Evolutionary conservation across 2,329 filamentous ascomycete genomes (phyloP).

Genomic region (Epicoccum nigrum): DNA sequence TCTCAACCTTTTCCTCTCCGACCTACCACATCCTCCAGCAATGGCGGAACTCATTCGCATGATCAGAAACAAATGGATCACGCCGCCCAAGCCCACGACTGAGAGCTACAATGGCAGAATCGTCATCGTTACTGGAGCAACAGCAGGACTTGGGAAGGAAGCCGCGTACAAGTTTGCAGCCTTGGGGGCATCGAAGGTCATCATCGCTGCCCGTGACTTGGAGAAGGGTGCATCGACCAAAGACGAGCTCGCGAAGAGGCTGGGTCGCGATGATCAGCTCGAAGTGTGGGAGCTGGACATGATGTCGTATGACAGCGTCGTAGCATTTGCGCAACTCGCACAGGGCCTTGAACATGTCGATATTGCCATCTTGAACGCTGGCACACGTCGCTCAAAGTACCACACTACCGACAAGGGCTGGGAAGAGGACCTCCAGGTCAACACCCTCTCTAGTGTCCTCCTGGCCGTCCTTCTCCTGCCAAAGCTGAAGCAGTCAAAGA

Average conservation of each 20-base stretch:
- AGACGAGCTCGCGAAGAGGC: slow-evolving; percentile 33
- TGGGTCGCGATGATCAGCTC: slow-evolving; percentile 34
- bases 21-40: background rate
- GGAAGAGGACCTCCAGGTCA: slow-evolving; percentile 61
- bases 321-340: slow-evolving; percentile 39
- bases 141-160: slow-evolving; percentile 49
- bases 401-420: slow-evolving; percentile 41
- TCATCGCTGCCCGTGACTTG: slow-evolving; percentile 46
- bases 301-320: slow-evolving; percentile 42
- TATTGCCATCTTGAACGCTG: slow-evolving; percentile 51
- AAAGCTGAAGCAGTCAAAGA: slow-evolving; percentile 40
- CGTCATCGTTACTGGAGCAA: slow-evolving; percentile 55
- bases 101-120: slow-evolving; percentile 47
- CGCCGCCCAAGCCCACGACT: slow-evolving; percentile 41
- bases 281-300: slow-evolving; percentile 49
- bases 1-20: background rate
- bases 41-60: slow-evolving; percentile 33
- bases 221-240: slow-evolving; percentile 47
- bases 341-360: slow-evolving; percentile 43
- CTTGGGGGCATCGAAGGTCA: slow-evolving; percentile 45
- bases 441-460: slow-evolving; percentile 62
- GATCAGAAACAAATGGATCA: slow-evolving; percentile 44
- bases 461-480: slow-evolving; percentile 59
- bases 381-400: slow-evolving; percentile 34
- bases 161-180: slow-evolving; percentile 47